Evolutionary conservation across 31 red algal genomes (phyloP).

Genomic region (Odonthalia washingtoniensis): DNA sequence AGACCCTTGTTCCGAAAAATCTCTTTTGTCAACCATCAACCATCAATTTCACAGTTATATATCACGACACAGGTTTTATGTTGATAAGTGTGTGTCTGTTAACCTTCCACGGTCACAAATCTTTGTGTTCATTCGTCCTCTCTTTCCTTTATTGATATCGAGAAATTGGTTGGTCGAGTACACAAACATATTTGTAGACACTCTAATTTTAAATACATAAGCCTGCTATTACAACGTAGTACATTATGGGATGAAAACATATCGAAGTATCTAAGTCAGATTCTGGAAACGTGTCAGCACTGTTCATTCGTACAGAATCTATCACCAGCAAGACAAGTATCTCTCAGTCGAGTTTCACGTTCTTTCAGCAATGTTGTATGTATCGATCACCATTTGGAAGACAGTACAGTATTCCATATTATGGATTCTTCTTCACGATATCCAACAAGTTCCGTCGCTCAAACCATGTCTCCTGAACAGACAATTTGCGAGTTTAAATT

Average conservation of each 20-base stretch:
- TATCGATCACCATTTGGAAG: constrained; percentile 24
- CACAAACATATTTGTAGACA: not conserved
- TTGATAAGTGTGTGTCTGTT: no score
- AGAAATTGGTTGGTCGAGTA: not conserved
- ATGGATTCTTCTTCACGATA: constrained; percentile 32
- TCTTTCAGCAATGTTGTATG: not conserved
- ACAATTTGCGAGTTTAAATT: constrained; percentile 9
- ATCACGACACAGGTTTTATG: no score
- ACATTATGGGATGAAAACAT: not conserved
- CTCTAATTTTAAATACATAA: not conserved
- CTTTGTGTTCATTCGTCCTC: not conserved
- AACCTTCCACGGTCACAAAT: not conserved
- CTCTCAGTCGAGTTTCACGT: not conserved
- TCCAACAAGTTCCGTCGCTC: not conserved
- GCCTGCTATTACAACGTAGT: constrained; percentile 11
- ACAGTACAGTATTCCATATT: constrained; percentile 4
- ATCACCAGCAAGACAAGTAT: not conserved
- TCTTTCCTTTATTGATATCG: not conserved
- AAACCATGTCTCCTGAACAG: not conserved
- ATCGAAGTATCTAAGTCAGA: not conserved
- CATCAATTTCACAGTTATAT: no score
- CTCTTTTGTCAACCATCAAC: no score
- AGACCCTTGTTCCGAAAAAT: no score
- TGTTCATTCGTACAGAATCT: not conserved
- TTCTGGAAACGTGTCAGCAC: not conserved